Evolutionary conservation across 805 yeast species (phyloP).

Genomic region (Myxozyma kluyveri): DNA sequence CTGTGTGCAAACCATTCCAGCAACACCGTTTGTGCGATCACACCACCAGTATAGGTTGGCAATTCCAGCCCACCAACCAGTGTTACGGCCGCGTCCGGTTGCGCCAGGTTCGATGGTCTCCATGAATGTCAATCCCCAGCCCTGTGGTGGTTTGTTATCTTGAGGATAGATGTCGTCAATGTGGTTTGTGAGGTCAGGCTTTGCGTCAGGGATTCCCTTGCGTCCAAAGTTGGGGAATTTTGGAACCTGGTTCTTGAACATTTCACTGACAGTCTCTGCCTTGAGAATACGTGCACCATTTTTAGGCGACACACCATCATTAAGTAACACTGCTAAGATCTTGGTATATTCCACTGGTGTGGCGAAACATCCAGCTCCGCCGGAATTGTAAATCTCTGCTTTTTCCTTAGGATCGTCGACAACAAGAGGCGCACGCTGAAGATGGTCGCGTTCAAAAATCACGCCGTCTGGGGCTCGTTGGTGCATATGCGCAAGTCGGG

Average conservation of each 20-base stretch:
- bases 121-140: constrained; percentile 39
- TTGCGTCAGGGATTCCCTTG: constrained; percentile 10
- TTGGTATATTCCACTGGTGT: not conserved
- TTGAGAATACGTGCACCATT: not conserved
- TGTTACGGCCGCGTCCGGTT: constrained; percentile 42
- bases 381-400: not conserved
- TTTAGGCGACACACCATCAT: not conserved
- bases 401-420: not conserved
- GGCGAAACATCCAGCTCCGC: not conserved
- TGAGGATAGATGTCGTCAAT: constrained; percentile 33
- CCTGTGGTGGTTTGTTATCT: constrained; percentile 26
- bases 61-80: constrained; percentile 45
- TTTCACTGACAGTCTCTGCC: constrained; percentile 3
- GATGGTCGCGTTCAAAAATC: not conserved
- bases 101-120: constrained; percentile 32
- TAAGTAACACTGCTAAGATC: not conserved
- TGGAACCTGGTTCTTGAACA: constrained; percentile 10
- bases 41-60: constrained; percentile 45
- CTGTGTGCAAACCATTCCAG: constrained; percentile 44
- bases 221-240: constrained; percentile 7
- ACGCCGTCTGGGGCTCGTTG: not conserved
- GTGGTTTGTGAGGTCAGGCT: constrained; percentile 24
- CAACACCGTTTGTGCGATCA: constrained; percentile 42
- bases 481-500: not conserved
- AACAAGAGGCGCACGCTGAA: not conserved